Percentiles rank a stretch among this genome's conserved stretches.
Evolutionary conservation across 345 rosid genomes (phyloP).

Genomic region (Citrus hindsii): DNA sequence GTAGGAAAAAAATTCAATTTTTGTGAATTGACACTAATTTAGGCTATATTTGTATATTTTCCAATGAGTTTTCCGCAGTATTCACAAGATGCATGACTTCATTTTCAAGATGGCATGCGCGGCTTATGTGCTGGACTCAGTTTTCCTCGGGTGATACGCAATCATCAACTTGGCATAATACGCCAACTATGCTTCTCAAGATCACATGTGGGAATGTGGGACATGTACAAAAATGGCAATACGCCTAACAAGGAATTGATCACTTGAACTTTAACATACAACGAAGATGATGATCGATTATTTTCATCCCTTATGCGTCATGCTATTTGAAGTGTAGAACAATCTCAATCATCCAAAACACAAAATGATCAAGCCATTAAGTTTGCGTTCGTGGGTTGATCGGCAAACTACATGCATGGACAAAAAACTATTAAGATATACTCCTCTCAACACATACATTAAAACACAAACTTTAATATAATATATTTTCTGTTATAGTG

Average conservation of each 20-base stretch:
- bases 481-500: too few species aligned
- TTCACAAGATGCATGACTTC: neutral
- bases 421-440: too few species aligned
- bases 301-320: neutral
- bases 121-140: neutral
- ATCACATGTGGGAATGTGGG: neutral
- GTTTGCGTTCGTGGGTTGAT: neutral
- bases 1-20: too few species aligned
- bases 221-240: neutral
- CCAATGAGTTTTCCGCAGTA: too few species aligned
- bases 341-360: neutral
- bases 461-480: too few species aligned
- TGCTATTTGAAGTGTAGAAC: neutral
- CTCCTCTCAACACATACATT: too few species aligned
- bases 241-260: neutral
- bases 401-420: neutral
- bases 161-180: neutral
- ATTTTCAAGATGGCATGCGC: neutral
- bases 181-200: neutral
- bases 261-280: neutral
- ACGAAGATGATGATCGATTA: neutral
- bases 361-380: neutral
- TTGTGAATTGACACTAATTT: too few species aligned
- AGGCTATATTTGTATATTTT: too few species aligned
- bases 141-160: neutral